Evolutionary conservation across 2,329 filamentous ascomycete species (phyloP).

Genomic region (Pseudocercospora fuligena): DNA sequence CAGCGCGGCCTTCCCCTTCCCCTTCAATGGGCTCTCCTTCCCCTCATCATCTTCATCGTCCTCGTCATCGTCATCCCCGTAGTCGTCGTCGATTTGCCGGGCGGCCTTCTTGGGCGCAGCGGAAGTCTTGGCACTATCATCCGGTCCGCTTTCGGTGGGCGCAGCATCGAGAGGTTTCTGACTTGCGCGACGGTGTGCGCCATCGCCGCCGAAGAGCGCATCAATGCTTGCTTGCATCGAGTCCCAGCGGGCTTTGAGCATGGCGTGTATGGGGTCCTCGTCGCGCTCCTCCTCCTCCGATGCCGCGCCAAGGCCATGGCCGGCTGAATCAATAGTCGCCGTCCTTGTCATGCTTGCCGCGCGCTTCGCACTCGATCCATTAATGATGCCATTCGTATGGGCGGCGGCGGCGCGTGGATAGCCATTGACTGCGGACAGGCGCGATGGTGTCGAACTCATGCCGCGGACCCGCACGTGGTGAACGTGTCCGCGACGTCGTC

Average conservation of each 20-base stretch:
- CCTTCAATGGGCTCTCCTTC: constrained; percentile 54
- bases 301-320: constrained; percentile 21
- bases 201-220: constrained; percentile 67
- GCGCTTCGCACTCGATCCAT: constrained; percentile 41
- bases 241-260: constrained; percentile 78
- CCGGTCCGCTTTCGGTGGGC: constrained; percentile 17
- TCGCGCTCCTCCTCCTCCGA: constrained; percentile 48
- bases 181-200: constrained; percentile 36
- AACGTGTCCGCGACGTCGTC: background rate
- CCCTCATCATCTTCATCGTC: constrained; percentile 55
- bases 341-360: constrained; percentile 50
- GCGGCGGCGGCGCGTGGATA: constrained; percentile 26
- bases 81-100: constrained; percentile 81
- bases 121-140: constrained; percentile 50
- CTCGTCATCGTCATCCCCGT: constrained; percentile 78
- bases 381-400: constrained; percentile 46
- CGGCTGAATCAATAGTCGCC: constrained; percentile 7
- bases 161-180: constrained; percentile 21
- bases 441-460: constrained; percentile 16
- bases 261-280: constrained; percentile 53
- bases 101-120: constrained; percentile 72
- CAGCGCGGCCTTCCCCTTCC: constrained; percentile 59
- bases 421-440: constrained; percentile 32
- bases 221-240: constrained; percentile 77
- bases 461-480: constrained; percentile 11